These are phyloP conservation scores for Trichoderma sp. DNA, from an alignment of 2,329 filamentous ascomycete genomes.

Conservation along the genomic window DNA sequence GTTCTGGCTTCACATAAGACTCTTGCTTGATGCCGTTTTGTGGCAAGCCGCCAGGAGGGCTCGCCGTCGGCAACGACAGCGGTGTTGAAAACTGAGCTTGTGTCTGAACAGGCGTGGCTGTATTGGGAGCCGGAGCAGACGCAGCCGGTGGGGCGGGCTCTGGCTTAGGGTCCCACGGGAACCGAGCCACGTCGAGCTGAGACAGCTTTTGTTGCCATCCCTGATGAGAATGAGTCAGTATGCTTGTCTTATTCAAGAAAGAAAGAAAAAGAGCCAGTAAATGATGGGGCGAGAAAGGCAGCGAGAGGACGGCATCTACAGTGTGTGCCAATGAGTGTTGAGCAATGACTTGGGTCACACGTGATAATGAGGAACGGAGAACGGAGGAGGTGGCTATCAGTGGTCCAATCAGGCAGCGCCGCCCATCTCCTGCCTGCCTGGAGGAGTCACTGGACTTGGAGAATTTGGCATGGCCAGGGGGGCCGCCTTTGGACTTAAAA, in stretches of 20 bases:
- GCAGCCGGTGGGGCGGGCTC: slow-evolving; percentile 51
- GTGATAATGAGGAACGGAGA: slow-evolving; percentile 9
- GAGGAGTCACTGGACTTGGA: slow-evolving; percentile 14
- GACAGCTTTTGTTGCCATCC: slow-evolving; percentile 94
- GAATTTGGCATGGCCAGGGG: slow-evolving; percentile 14
- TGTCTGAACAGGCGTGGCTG: slow-evolving; percentile 30
- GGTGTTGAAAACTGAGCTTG: slow-evolving; percentile 38
- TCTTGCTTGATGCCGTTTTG: slow-evolving; percentile 48
- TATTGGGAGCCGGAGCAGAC: slow-evolving; percentile 33
- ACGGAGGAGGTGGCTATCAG: neutral
- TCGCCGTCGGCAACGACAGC: slow-evolving; percentile 34
- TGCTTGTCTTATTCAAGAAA: neutral
- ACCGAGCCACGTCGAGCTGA: slow-evolving; percentile 78
- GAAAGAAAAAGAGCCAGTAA: neutral
- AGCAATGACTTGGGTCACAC: neutral
- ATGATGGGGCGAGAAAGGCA: neutral
- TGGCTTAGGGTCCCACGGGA: slow-evolving; percentile 93
- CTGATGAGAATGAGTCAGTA: slow-evolving; percentile 47
- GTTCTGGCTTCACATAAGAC: slow-evolving; percentile 51
- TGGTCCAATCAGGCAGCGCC: slow-evolving; percentile 21
- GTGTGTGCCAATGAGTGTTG: neutral
- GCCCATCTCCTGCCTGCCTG: slow-evolving; percentile 8
- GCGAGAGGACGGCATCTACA: neutral
- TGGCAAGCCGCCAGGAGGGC: slow-evolving; percentile 32
- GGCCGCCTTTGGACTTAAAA: slow-evolving; percentile 50